Base-by-base conservation (phyloP, 1,284 basidiomycete species). In the Leccinum variabile region DNA sequence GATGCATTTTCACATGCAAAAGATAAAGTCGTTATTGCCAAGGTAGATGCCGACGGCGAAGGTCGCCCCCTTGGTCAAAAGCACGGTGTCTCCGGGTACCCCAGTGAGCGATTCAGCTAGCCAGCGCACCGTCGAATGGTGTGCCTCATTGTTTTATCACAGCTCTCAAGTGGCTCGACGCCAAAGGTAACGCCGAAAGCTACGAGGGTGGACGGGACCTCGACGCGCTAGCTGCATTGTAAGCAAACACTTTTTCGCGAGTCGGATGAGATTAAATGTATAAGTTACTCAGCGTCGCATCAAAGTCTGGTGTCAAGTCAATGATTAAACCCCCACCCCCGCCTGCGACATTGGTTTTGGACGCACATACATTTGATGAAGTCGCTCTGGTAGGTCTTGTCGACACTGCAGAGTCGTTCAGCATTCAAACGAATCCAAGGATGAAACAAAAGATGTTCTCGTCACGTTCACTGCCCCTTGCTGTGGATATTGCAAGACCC, bases 91-190 rank as follows among this genome's bases (percentile, higher is more conserved):
- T 85, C 81, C 16, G 94, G 95, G 54, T 97, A 85, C 81, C 95
- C 95, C 7, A 97, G 94, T 95, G 76, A 76, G 83, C 11, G 44
- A 49, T 49, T 80, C 10, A 11, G 33, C 33, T 30, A 1, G 13
- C 11, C 4, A 13, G 30, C 37, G 1, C 18, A 32, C 14, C 30
- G 2, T 22, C 2, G 39, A 46, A 11, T 3, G 1, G 7, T 14
- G 2, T n/a, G 5, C 28, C 53, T 69, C 13, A 66, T 54, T 10
- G 6, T 52, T 14, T 32, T n/a, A 54, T 62, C 54, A 10, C 52
- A 95, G 93, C 95, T 52, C 78, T 98, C 65, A 96, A 97, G 74
- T 98, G 93, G 94, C 97, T 97, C 76, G 84, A 87, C 58, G 84
- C 76, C 2, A 75, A 86, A 46, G 89, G 83, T n/a, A 85, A 85